phyloP scores from a whole-genome alignment of 2,329 filamentous ascomycete genomes.

The Aspergillus sojae region DNA sequence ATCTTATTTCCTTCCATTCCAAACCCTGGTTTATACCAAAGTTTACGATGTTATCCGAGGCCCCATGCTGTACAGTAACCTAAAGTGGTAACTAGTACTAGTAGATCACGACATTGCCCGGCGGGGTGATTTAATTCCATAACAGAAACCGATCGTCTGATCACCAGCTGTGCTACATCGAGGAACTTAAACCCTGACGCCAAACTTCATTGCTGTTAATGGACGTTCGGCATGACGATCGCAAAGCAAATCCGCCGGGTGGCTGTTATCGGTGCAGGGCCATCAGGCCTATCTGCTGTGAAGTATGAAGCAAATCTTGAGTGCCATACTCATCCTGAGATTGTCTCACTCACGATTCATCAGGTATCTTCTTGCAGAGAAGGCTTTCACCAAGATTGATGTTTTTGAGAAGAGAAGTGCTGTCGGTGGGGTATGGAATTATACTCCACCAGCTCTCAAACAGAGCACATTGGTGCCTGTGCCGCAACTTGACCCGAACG shows the following conservation, averaged over 20 bases:
- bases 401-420: slow-evolving; percentile 79
- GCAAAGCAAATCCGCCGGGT: slow-evolving; percentile 47
- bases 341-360: slow-evolving; percentile 21
- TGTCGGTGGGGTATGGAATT: slow-evolving; percentile 86
- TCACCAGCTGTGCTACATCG: background rate
- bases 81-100: background rate
- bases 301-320: slow-evolving; percentile 52
- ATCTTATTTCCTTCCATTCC: no score
- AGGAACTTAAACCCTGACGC: background rate
- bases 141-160: background rate
- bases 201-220: background rate
- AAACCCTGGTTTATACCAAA: background rate
- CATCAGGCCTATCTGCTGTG: slow-evolving; percentile 74
- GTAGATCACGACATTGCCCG: slow-evolving; percentile 3
- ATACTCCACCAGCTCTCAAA: slow-evolving; percentile 58
- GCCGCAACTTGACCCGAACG: slow-evolving; percentile 68
- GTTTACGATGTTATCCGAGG: background rate
- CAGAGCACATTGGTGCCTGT: slow-evolving; percentile 50
- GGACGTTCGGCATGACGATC: slow-evolving; percentile 21
- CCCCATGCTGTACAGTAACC: background rate
- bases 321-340: background rate
- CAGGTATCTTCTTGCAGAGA: slow-evolving; percentile 73
- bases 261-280: slow-evolving; percentile 81
- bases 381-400: slow-evolving; percentile 68
- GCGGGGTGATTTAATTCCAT: background rate